phyloP scores from a whole-genome alignment of 352 stramenopile genomes.

The Pythium dissotocum region DNA sequence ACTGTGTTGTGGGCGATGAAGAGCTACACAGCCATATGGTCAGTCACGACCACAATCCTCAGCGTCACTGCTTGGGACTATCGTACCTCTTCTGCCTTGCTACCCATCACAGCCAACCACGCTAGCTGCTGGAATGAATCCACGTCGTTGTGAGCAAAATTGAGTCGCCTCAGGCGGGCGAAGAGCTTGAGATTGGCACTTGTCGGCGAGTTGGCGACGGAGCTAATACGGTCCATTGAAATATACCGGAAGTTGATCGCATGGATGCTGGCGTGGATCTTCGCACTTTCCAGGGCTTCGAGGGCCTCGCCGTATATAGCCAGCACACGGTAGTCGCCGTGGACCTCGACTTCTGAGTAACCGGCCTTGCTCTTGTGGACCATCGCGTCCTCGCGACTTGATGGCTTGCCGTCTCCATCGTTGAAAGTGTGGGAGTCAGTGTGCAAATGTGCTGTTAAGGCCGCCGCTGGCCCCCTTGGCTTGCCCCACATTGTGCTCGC shows the following conservation, averaged over 20 bases:
- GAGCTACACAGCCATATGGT: constrained; percentile 32
- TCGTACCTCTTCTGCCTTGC: constrained; percentile 66
- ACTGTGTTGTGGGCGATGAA: constrained; percentile 67
- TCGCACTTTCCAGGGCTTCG: constrained; percentile 57
- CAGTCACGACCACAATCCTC: not conserved
- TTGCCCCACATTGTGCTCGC: not conserved
- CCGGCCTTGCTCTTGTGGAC: constrained; percentile 55
- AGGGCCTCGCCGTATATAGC: constrained; percentile 70
- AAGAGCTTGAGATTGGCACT: constrained; percentile 65
- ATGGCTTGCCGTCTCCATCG: constrained; percentile 41
- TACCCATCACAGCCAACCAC: constrained; percentile 53
- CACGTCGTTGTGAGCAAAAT: constrained; percentile 72
- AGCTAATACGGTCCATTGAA: constrained; percentile 42
- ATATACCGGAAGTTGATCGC: constrained; percentile 71
- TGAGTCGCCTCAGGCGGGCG: constrained; percentile 47
- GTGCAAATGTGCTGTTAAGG: not conserved
- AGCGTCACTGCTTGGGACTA: not conserved
- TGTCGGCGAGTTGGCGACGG: constrained; percentile 32
- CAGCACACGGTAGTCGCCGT: constrained; percentile 65
- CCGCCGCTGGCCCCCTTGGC: not conserved
- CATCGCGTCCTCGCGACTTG: constrained; percentile 45
- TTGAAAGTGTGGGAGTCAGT: constrained; percentile 9
- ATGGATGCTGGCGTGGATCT: constrained; percentile 52
- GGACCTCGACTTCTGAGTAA: constrained; percentile 74
- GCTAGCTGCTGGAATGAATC: constrained; percentile 59